Evolutionary conservation across 2,329 filamentous ascomycete species (phyloP).

Genomic region (Fusarium mundagurra): DNA sequence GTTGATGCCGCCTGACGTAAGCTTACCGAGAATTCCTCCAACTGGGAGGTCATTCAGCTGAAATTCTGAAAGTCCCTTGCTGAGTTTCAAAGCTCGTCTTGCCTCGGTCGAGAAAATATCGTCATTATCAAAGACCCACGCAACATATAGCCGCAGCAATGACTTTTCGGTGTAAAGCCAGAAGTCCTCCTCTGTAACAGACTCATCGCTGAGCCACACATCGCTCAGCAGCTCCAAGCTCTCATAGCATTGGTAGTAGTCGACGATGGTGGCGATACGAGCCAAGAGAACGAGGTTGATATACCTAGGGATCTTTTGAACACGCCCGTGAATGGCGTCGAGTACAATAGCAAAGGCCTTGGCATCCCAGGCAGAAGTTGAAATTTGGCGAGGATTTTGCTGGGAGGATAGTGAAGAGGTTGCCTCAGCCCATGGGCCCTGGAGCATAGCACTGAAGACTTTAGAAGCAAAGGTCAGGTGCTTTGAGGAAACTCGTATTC

Average conservation of each 20-base stretch:
- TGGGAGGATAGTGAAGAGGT: no score
- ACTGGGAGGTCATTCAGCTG: background rate
- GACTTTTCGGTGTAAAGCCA: rapidly evolving
- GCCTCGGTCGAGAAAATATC: rapidly evolving
- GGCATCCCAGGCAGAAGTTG: background rate
- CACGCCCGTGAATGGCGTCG: background rate
- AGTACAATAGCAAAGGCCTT: background rate
- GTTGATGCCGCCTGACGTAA: rapidly evolving
- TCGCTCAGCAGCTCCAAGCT: background rate
- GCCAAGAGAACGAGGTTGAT: background rate
- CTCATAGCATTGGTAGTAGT: constrained; percentile 17
- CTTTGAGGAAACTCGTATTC: rapidly evolving
- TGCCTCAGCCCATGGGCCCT: background rate
- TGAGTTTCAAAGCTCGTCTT: rapidly evolving
- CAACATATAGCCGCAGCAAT: background rate
- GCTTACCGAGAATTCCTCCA: rapidly evolving
- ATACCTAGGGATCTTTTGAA: rapidly evolving
- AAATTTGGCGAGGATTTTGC: background rate
- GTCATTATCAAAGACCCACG: background rate
- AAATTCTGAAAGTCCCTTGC: background rate
- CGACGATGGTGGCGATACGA: constrained; percentile 4
- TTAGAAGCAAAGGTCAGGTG: rapidly evolving
- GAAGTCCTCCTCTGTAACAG: background rate
- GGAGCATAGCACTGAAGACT: background rate
- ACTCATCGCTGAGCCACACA: background rate